A percentile compares a stretch with the other conserved stretches of the same genome.
Conservation (phyloP, 805 yeast species). For the Saturnispora ahearnii region DNA sequence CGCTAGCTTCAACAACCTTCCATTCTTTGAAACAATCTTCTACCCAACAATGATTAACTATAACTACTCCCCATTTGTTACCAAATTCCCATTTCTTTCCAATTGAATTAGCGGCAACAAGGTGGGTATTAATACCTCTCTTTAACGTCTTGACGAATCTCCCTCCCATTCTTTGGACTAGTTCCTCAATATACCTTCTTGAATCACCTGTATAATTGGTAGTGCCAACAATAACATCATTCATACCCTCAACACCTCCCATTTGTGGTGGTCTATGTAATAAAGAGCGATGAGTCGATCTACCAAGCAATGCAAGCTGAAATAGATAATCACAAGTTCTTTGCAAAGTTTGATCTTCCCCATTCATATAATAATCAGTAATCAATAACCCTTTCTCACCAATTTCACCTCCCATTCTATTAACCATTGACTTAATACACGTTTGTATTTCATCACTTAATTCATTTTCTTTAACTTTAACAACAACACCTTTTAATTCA, state of each 20-base stretch:
- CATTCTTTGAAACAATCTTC: conserved; percentile 69
- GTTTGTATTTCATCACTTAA: neutral
- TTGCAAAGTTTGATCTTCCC: neutral
- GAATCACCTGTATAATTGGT: conserved; percentile 86
- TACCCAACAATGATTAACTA: conserved; percentile 80
- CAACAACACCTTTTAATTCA: neutral
- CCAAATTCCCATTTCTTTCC: conserved; percentile 80
- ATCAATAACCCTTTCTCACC: neutral
- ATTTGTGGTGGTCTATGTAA: conserved; percentile 63
- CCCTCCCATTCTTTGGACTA: conserved; percentile 68
- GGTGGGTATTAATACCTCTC: conserved; percentile 51
- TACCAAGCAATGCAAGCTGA: conserved; percentile 36
- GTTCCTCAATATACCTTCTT: conserved; percentile 55
- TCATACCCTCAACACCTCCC: conserved; percentile 44
- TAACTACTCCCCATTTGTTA: conserved; percentile 51
- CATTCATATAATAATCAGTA: neutral
- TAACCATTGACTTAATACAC: neutral
- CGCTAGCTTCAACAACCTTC: conserved; percentile 37
- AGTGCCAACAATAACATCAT: conserved; percentile 48
- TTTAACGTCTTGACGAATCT: conserved; percentile 59
- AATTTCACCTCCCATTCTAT: neutral
- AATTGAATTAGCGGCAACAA: conserved; percentile 54
- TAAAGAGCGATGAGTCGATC: conserved; percentile 41
- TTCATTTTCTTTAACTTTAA: neutral
- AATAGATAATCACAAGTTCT: conserved; percentile 3